A percentile compares a stretch with the other conserved stretches of the same genome.
phyloP scores from a whole-genome alignment of 257 asterid species.

The Fraxinus pennsylvanica region DNA sequence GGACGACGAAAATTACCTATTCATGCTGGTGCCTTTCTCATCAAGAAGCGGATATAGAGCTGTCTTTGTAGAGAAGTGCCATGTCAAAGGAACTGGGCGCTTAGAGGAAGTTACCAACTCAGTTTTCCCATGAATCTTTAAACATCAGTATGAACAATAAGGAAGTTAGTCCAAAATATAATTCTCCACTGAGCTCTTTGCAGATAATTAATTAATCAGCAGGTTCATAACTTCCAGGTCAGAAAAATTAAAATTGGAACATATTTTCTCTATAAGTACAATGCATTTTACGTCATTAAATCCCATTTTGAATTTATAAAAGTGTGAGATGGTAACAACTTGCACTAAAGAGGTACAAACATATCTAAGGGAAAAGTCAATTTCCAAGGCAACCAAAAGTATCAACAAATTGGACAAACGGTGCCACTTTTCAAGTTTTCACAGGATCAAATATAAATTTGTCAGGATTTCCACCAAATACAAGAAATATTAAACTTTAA shows the following conservation, averaged over 20 bases:
- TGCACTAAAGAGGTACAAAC: conserved; percentile 5
- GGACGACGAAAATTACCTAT: conserved; percentile 55
- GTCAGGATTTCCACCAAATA: conserved; percentile 7
- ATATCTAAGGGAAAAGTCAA: background rate
- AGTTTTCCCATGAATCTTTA: conserved; percentile 94
- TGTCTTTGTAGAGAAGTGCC: conserved; percentile 92
- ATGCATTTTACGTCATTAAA: background rate
- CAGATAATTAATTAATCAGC: conserved; percentile 20
- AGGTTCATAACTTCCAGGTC: conserved; percentile 1
- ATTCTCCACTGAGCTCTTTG: background rate
- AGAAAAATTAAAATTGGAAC: conserved; percentile 13
- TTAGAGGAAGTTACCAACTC: conserved; percentile 88
- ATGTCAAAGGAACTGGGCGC: conserved; percentile 96
- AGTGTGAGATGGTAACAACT: conserved; percentile 7
- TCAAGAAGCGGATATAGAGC: conserved; percentile 80
- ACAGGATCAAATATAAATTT: background rate
- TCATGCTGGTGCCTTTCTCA: conserved; percentile 92
- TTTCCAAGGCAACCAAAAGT: conserved; percentile 13
- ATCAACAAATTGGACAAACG: conserved; percentile 2
- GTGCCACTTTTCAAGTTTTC: background rate
- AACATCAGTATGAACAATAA: conserved; percentile 24
- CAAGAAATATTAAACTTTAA: background rate
- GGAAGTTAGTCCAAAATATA: conserved; percentile 4
- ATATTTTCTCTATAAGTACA: background rate
- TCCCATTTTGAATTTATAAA: conserved; percentile 4